A percentile compares a stretch with the other conserved stretches of the same genome.
Evolutionary conservation across 495 filamentous ascomycete species (phyloP).

Genomic region (Penicillium steckii): DNA sequence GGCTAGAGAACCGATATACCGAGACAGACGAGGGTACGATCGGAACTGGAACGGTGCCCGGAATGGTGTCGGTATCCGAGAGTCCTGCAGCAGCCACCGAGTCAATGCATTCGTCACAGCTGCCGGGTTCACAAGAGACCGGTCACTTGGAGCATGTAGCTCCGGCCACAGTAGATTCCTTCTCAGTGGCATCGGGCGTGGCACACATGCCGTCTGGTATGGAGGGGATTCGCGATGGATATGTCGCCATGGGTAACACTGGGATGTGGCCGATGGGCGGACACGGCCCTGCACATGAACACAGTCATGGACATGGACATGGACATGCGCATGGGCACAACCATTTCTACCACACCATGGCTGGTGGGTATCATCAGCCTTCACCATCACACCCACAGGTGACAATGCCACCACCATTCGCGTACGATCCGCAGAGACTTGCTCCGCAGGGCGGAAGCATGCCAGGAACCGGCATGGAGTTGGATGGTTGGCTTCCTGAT

Average conservation of each 20-base stretch:
- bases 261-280: conserved; percentile 28
- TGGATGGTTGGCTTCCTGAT: conserved; percentile 39
- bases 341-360: too few relatives aligned
- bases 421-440: conserved; percentile 27
- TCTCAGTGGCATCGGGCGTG: conserved; percentile 13
- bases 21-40: neutral
- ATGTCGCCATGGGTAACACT: conserved; percentile 19
- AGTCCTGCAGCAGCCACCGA: conserved; percentile 9
- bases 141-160: conserved; percentile 8
- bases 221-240: conserved; percentile 19
- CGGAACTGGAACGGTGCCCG: neutral
- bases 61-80: conserved; percentile 9
- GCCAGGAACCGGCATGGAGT: conserved; percentile 29
- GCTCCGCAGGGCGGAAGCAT: conserved; percentile 14
- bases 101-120: conserved; percentile 4
- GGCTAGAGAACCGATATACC: conserved; percentile 28
- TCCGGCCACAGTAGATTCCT: conserved; percentile 11
- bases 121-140: conserved; percentile 9
- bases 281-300: conserved; percentile 5
- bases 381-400: conserved; percentile 9
- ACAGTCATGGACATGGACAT: conserved; percentile 10
- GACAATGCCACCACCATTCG: conserved; percentile 23
- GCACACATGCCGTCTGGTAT: conserved; percentile 16
- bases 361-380: conserved; percentile 15
- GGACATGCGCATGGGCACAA: conserved; percentile 2